Conservation (phyloP, 1,139 yeast species). For the Taphrina communis region DNA sequence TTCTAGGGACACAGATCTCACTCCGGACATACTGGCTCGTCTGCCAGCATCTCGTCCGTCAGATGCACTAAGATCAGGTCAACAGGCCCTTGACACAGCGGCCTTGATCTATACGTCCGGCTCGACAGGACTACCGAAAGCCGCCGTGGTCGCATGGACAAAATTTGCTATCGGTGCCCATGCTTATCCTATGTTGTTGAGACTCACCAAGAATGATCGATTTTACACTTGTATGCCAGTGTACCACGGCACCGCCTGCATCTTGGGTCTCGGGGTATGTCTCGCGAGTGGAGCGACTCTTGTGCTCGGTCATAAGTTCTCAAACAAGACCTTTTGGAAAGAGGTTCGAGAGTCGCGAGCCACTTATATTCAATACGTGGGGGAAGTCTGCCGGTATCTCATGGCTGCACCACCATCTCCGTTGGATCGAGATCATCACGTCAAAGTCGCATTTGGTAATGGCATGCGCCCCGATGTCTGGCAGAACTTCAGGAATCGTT, state of each 20-base stretch:
- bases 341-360: slow-evolving; percentile 75
- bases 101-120: slow-evolving; percentile 89
- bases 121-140: slow-evolving; percentile 92
- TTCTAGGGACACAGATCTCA: background rate
- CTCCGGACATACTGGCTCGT: background rate
- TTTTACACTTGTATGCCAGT: slow-evolving; percentile 94
- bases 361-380: slow-evolving; percentile 89
- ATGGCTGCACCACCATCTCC: slow-evolving; percentile 65
- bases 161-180: slow-evolving; percentile 70
- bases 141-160: slow-evolving; percentile 93
- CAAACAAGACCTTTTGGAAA: slow-evolving; percentile 87
- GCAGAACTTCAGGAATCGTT: slow-evolving; percentile 76
- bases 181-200: slow-evolving; percentile 73
- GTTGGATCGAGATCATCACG: slow-evolving; percentile 71
- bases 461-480: slow-evolving; percentile 92
- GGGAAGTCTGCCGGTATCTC: slow-evolving; percentile 90
- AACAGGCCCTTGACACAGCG: slow-evolving; percentile 58
- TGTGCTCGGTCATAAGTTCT: slow-evolving; percentile 80
- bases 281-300: slow-evolving; percentile 68
- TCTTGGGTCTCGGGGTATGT: slow-evolving; percentile 60
- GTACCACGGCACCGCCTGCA: slow-evolving; percentile 85
- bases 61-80: slow-evolving; percentile 48
- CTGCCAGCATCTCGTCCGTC: slow-evolving; percentile 47
- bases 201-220: slow-evolving; percentile 61
- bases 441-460: slow-evolving; percentile 83